Evolutionary conservation across 768 basidiomycete genomes (phyloP), one percentile per base, ranked within the genome.

Genomic region (Nidularia sp.): DNA sequence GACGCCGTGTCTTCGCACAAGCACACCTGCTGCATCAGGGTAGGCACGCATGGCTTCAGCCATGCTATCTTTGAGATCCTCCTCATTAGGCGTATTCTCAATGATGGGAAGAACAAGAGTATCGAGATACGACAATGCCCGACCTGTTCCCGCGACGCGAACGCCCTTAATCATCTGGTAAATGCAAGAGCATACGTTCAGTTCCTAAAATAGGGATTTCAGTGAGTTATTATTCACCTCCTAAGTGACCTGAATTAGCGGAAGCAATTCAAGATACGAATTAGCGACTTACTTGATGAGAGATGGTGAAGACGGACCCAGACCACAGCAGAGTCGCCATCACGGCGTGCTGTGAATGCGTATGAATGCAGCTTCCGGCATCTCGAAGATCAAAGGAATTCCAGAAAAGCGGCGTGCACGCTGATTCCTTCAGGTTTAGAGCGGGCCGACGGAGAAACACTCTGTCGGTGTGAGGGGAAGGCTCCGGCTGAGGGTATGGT

Each of bases 391-490:
- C 85, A 62, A 93, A 95, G 2, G 92, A 90, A 62, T 92, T 93
- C 90, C 90, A 94, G 73, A 95, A 95, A 12, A 93, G 73, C 9
- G 93, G 93, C 0, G 92, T 93, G 65, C 93, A 94, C 0, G 88
- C 88, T 1, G 87, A 90, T 61, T 94, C 90, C 60, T 90, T 93
- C 54, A 94, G 75, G 53, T 83, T 79, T 55, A 74, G 65, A 8
- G 74, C 71, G 7, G 93, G 91, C 29, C 85, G 83, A 48, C 92
- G 81, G 48, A 94, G 79, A 66, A 93, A 92, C 50, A 85, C 73
- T 49, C 91, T 79, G 62, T 89, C 85, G 7, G 81, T 74, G 56
- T 85, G 78, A 1, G 82, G 84, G 35, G 83, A 78, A 1, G 81
- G 74, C 3, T 74, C 66, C 1, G 75, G 65, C 62, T 86, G 86